A percentile compares a stretch with the other conserved stretches of the same genome.
Evolutionary conservation across 176 grass and related monocot genomes (phyloP).

Genomic region (Secale cereale): DNA sequence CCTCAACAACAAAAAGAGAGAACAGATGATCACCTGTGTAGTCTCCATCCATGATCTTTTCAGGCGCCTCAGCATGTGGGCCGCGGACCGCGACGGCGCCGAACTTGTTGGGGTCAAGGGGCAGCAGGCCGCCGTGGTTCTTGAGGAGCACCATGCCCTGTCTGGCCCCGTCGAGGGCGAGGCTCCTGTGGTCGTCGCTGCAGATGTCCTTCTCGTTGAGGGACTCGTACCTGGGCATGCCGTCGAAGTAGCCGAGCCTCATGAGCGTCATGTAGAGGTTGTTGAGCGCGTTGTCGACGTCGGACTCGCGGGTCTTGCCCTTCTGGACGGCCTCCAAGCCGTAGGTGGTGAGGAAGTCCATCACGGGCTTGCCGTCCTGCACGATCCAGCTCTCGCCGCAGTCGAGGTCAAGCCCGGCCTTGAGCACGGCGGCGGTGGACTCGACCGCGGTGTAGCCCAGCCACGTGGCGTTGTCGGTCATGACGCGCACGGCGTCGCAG

Average conservation of each 20-base stretch:
- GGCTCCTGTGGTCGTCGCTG: conserved; percentile 23
- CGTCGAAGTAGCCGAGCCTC: conserved; percentile 68
- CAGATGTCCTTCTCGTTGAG: conserved; percentile 35
- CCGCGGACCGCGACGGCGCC: conserved; percentile 25
- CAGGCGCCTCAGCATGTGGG: conserved; percentile 23
- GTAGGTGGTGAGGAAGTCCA: conserved; percentile 35
- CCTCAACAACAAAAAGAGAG: too few relatives aligned
- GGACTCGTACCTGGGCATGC: conserved; percentile 17
- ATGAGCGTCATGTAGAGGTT: conserved; percentile 59
- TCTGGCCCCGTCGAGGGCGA: conserved; percentile 44
- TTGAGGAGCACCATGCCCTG: conserved; percentile 63
- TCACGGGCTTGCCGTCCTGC: background rate
- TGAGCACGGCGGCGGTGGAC: conserved; percentile 28
- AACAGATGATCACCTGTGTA: conserved; percentile 23
- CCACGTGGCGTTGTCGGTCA: conserved; percentile 28
- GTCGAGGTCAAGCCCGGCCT: conserved; percentile 39
- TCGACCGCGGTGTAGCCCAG: conserved; percentile 33
- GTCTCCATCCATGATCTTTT: conserved; percentile 37
- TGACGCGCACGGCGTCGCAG: conserved; percentile 47
- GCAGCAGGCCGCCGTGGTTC: conserved; percentile 34
- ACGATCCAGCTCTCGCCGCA: conserved; percentile 41
- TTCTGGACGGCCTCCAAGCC: conserved; percentile 10
- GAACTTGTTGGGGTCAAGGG: conserved; percentile 3
- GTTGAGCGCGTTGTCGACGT: conserved; percentile 56
- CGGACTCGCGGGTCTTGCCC: conserved; percentile 50